A percentile compares a stretch with the other conserved stretches of the same genome.
phyloP scores from a whole-genome alignment of 1,139 yeast species.

The Saccharomyces hybrid region DNA sequence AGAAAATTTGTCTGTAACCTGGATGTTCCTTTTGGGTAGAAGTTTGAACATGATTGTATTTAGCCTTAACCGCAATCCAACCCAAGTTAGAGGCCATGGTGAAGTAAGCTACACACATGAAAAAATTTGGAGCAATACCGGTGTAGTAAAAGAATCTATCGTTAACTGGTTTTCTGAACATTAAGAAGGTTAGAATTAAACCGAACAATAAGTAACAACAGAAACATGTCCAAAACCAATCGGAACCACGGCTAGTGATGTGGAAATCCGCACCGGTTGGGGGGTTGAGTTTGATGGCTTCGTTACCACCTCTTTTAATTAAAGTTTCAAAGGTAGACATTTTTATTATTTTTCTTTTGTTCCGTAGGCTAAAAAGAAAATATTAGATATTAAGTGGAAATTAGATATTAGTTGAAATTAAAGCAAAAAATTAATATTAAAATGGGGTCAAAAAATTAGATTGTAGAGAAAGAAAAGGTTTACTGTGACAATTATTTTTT shows the following conservation, averaged over 20 bases:
- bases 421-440: background rate
- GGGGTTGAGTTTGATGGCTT: slow-evolving; percentile 16
- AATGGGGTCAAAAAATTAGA: background rate
- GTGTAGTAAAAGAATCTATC: slow-evolving; percentile 18
- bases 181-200: slow-evolving; percentile 43
- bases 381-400: background rate
- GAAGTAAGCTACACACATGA: slow-evolving; percentile 48
- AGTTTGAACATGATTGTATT: slow-evolving; percentile 47
- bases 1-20: slow-evolving; percentile 55
- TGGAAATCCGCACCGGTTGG: slow-evolving; percentile 21
- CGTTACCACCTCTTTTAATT: slow-evolving; percentile 21
- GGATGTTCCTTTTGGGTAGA: slow-evolving; percentile 29
- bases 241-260: slow-evolving; percentile 19
- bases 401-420: slow-evolving; percentile 1
- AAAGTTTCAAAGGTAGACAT: slow-evolving; percentile 12
- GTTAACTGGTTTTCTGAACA: slow-evolving; percentile 31
- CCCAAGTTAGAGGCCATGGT: slow-evolving; percentile 65
- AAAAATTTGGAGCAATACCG: slow-evolving; percentile 40
- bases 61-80: slow-evolving; percentile 47
- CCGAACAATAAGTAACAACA: slow-evolving; percentile 24
- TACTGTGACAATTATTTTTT: background rate
- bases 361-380: background rate
- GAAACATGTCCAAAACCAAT: slow-evolving; percentile 35
- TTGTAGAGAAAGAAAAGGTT: background rate
- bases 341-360: slow-evolving; percentile 3